phyloP scores from a whole-genome alignment of 352 stramenopile species.

The Phytophthora capsici region DNA sequence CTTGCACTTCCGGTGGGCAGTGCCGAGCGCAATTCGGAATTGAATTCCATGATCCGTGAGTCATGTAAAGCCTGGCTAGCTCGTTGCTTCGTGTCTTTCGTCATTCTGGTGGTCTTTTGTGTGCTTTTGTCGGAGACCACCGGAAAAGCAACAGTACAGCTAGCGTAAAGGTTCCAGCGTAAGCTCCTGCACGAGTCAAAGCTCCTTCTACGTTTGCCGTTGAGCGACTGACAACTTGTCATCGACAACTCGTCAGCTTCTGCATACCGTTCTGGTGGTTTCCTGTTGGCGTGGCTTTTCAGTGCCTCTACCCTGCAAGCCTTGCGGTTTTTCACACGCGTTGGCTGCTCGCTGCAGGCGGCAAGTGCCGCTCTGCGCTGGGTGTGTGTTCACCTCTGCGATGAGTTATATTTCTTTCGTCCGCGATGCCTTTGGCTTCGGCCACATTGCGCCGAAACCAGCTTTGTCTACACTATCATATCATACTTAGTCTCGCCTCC shows the following conservation, averaged over 20 bases:
- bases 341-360: neutral
- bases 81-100: neutral
- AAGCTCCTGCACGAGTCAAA: too few relatives aligned
- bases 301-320: neutral
- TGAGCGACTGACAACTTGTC: too few relatives aligned
- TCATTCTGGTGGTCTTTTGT: slow-evolving; percentile 20
- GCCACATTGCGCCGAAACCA: slow-evolving; percentile 32
- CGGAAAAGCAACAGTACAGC: too few relatives aligned
- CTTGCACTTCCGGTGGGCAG: slow-evolving; percentile 19
- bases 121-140: too few relatives aligned
- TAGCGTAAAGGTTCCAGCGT: too few relatives aligned
- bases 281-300: neutral
- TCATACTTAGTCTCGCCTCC: slow-evolving; percentile 42
- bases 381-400: slow-evolving; percentile 32
- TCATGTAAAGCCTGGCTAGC: neutral
- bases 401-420: slow-evolving; percentile 38
- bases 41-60: too few relatives aligned
- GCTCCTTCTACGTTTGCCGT: too few relatives aligned
- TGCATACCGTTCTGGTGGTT: slow-evolving; percentile 17
- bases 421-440: slow-evolving; percentile 29
- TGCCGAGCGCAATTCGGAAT: neutral
- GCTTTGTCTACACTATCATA: slow-evolving; percentile 55
- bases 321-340: slow-evolving; percentile 8
- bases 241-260: too few relatives aligned
- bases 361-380: slow-evolving; percentile 11